These are phyloP conservation scores for Mixia osmundae DNA, from an alignment of 1,284 basidiomycete genomes.

Conservation along the genomic window DNA sequence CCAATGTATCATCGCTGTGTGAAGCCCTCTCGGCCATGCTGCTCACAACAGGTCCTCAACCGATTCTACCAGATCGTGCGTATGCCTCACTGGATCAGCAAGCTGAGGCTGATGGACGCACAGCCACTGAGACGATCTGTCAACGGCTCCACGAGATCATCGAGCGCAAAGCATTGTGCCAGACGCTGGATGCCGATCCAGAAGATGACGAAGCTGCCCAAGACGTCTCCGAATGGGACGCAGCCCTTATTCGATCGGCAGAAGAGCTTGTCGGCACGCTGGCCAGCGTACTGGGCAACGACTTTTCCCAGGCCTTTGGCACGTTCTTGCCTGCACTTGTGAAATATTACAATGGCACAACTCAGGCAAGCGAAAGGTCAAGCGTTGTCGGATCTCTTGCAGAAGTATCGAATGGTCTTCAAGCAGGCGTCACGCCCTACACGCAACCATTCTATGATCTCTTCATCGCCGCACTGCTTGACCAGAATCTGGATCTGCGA, in stretches of 20 bases:
- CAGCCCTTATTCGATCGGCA: conserved; percentile 78
- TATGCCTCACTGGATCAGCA: too few species aligned
- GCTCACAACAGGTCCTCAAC: conserved; percentile 16
- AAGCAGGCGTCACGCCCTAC: conserved; percentile 53
- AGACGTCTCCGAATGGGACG: conserved; percentile 95
- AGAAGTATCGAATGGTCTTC: conserved; percentile 86
- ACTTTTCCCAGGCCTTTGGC: conserved; percentile 63
- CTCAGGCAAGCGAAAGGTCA: conserved; percentile 73
- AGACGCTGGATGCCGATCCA: conserved; percentile 61
- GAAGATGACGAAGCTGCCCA: conserved; percentile 42
- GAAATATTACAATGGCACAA: conserved; percentile 76
- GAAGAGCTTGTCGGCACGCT: conserved; percentile 82
- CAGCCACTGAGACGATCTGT: conserved; percentile 58
- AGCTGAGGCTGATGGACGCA: conserved; percentile 7
- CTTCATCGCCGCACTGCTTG: conserved; percentile 57
- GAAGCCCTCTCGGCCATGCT: conserved; percentile 17
- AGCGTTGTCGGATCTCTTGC: conserved; percentile 83
- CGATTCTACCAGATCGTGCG: conserved; percentile 14
- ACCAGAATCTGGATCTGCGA: conserved; percentile 72
- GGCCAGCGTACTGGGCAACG: conserved; percentile 57
- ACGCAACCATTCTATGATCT: conserved; percentile 57
- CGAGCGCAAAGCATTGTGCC: conserved; percentile 79
- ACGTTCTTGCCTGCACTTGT: conserved; percentile 72
- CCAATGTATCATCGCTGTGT: conserved; percentile 18
- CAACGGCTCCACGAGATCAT: conserved; percentile 58